Base-by-base conservation (phyloP, 805 yeast genomes). In the Ogataea paradorogensis region DNA sequence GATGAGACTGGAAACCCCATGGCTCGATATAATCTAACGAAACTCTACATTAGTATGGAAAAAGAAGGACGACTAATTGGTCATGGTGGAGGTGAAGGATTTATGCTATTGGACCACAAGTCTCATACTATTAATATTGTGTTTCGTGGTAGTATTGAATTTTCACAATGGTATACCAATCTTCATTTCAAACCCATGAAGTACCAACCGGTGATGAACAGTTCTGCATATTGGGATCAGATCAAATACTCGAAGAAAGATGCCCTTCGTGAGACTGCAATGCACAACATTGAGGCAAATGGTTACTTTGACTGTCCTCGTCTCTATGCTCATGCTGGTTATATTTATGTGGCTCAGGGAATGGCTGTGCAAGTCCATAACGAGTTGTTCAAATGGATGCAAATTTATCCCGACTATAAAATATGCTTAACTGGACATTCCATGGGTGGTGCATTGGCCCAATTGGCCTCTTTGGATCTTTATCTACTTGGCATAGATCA, bases 401-500 rank as follows among this genome's bases (percentile, higher is more conserved):
- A 40, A 23, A 25, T 9, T 1, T 46, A 20, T 15, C 55, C 27
- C 25, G 40, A 21, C 25, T 63, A 30, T 53, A 48, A 61, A 15
- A 39, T 72, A 7, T 56, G 60, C n/a, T 55, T 73, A 6, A 45
- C 63, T 13, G 78, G 78, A 1, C 78, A 73, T 51, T 72, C 78
- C 1, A 52, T 72, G 33, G 78, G 78, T 1, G 93, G 82, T 9
- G 89, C 88, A 0, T 58, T 82, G 35, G 80, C 88, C 1, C 63
- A 69, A 21, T 57, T 84, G 27, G 67, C 76, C 4, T 87, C 84
- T 0, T 63, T 80, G n/a, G 90, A 82, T 48, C 67, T 80, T 32
- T 63, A 69, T 40, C 55, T 76, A n/a, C 51, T 74, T 56, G 85
- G 85, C 2, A 35, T 51, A 1, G 33, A 45, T 16, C 40, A 48